Conservation (phyloP, 179 eudicot genomes). For the Beta corolliflora region DNA sequence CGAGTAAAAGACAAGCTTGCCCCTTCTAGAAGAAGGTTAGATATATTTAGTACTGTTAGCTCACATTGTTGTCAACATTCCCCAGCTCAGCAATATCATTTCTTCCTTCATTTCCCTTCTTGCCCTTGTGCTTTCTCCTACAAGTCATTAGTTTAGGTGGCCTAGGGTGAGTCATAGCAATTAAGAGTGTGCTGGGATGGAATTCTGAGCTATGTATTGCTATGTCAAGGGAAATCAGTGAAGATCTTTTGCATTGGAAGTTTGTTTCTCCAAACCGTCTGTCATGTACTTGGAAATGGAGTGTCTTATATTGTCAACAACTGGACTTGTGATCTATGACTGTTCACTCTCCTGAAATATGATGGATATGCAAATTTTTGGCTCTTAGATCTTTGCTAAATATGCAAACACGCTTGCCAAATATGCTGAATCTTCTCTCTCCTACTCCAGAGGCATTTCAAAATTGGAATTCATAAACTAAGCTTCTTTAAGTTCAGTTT, state of each 20-base stretch:
- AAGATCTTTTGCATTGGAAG: background rate
- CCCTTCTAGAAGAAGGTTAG: too few species aligned
- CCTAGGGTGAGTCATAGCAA: too few species aligned
- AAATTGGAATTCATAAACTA: background rate
- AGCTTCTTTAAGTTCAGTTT: background rate
- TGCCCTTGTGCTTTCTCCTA: too few species aligned
- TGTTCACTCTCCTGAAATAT: background rate
- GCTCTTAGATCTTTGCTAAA: background rate
- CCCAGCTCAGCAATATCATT: too few species aligned
- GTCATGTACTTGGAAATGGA: background rate
- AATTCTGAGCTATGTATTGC: background rate
- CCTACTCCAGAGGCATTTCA: background rate
- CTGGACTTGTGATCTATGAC: background rate
- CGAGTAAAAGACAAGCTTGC: too few species aligned
- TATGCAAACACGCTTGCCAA: background rate
- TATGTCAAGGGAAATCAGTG: background rate
- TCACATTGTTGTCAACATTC: too few species aligned
- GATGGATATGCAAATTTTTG: background rate
- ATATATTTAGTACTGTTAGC: too few species aligned
- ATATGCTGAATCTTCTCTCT: background rate
- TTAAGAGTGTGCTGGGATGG: too few species aligned
- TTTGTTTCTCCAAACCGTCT: background rate
- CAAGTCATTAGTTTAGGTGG: too few species aligned
- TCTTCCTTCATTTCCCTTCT: too few species aligned
- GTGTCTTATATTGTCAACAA: background rate